These are phyloP conservation scores for Candida odintsovae DNA, from an alignment of 805 yeast species.

Conservation along the genomic window DNA sequence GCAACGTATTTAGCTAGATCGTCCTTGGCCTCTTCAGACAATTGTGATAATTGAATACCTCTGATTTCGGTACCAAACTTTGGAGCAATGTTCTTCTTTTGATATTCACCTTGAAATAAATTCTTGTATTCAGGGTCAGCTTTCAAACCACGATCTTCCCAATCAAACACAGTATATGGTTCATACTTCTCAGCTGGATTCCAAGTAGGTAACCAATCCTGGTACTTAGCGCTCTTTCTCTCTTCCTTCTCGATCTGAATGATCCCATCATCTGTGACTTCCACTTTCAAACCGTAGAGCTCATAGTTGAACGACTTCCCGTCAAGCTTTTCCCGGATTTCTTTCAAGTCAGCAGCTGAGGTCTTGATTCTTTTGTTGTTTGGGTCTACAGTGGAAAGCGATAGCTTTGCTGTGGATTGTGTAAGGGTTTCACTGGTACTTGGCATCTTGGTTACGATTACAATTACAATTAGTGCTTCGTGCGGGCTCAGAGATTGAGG, in stretches of 20 bases:
- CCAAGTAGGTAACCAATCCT: slow-evolving; percentile 10
- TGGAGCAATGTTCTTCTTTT: background rate
- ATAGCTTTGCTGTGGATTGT: background rate
- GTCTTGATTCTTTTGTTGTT: background rate
- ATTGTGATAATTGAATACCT: slow-evolving; percentile 53
- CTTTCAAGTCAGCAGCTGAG: background rate
- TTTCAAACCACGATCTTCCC: slow-evolving; percentile 7
- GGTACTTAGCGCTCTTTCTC: background rate
- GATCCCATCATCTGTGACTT: slow-evolving; percentile 4
- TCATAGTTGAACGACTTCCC: background rate
- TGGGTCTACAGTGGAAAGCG: background rate
- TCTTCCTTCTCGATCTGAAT: slow-evolving; percentile 1
- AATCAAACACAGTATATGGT: slow-evolving; percentile 4
- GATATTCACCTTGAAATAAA: slow-evolving; percentile 1
- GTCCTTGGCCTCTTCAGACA: slow-evolving; percentile 50
- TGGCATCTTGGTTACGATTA: background rate
- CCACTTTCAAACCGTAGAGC: slow-evolving; percentile 1
- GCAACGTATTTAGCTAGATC: slow-evolving; percentile 67
- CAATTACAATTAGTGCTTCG: too few relatives aligned
- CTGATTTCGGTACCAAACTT: slow-evolving; percentile 37
- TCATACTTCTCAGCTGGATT: slow-evolving; percentile 8
- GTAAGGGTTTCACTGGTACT: background rate
- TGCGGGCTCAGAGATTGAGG: too few relatives aligned
- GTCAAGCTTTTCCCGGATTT: background rate
- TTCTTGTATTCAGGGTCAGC: slow-evolving; percentile 5